Conservation (phyloP, 257 asterid genomes). For the Oldenlandia corymbosa region DNA sequence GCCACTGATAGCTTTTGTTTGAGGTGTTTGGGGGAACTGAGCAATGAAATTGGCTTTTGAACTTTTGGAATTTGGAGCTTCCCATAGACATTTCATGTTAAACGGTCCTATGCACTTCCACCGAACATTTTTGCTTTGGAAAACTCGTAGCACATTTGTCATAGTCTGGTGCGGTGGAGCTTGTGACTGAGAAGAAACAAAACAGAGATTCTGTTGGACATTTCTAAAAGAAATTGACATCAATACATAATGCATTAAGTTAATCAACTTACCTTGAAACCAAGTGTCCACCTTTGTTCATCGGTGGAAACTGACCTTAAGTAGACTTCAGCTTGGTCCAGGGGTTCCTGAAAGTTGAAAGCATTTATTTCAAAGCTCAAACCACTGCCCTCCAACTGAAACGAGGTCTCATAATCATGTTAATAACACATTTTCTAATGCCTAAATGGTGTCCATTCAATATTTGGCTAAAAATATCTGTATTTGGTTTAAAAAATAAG, state of each 20-base stretch:
- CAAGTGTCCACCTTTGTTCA: slow-evolving; percentile 79
- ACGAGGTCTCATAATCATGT: not conserved
- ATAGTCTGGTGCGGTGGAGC: slow-evolving; percentile 79
- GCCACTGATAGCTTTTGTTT: not conserved
- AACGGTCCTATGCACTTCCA: slow-evolving; percentile 78
- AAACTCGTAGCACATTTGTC: slow-evolving; percentile 70
- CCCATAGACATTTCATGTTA: slow-evolving; percentile 85
- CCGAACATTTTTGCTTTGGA: slow-evolving; percentile 64
- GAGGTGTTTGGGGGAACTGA: slow-evolving; percentile 7
- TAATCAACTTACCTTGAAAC: slow-evolving; percentile 50
- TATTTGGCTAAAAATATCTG: not conserved
- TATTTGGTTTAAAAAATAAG: too few species aligned
- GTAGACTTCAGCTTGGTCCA: slow-evolving; percentile 7
- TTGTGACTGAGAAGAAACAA: slow-evolving; percentile 47
- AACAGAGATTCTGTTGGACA: not conserved
- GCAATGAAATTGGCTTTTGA: not conserved
- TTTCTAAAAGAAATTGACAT: not conserved
- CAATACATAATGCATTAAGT: slow-evolving; percentile 8
- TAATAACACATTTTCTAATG: too few species aligned
- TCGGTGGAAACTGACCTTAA: slow-evolving; percentile 31
- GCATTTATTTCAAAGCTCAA: not conserved
- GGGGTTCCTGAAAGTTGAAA: slow-evolving; percentile 6
- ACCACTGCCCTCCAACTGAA: not conserved
- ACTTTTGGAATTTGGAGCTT: slow-evolving; percentile 28
- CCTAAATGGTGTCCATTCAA: not conserved